phyloP scores from a whole-genome alignment of 2,329 filamentous ascomycete genomes.

The Penicillium brasilianum region DNA sequence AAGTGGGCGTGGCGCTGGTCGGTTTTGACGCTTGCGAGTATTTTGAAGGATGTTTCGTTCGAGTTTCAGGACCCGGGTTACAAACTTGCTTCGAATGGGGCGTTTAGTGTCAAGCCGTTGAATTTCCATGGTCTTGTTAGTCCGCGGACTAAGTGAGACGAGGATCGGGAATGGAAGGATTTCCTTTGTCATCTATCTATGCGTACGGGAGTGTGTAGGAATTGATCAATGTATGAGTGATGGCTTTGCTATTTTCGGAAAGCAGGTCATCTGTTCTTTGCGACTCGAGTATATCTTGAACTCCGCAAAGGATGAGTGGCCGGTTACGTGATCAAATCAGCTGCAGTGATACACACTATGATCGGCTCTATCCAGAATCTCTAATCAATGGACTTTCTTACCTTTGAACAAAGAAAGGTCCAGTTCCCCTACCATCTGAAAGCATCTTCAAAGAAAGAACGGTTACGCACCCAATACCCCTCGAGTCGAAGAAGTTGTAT shows the following conservation, averaged over 20 bases:
- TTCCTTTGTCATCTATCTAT: neutral
- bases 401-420: neutral
- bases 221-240: neutral
- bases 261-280: neutral
- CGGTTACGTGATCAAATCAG: no score
- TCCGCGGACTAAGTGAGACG: conserved; percentile 9
- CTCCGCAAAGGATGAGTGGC: no score
- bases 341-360: no score
- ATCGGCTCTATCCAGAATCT: neutral
- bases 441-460: neutral
- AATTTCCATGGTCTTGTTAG: conserved; percentile 16
- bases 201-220: neutral
- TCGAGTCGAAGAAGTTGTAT: neutral
- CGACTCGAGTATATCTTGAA: no score
- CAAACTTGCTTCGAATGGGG: conserved; percentile 51
- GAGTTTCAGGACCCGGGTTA: conserved; percentile 62
- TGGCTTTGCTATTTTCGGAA: neutral
- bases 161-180: neutral
- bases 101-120: conserved; percentile 26
- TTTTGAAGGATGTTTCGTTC: conserved; percentile 70
- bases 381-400: neutral
- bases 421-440: neutral
- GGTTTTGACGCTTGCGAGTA: conserved; percentile 63
- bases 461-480: neutral
- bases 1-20: conserved; percentile 77